These are phyloP conservation scores for Termitomyces sp. DNA, from an alignment of 768 basidiomycete genomes.

Conservation along the genomic window DNA sequence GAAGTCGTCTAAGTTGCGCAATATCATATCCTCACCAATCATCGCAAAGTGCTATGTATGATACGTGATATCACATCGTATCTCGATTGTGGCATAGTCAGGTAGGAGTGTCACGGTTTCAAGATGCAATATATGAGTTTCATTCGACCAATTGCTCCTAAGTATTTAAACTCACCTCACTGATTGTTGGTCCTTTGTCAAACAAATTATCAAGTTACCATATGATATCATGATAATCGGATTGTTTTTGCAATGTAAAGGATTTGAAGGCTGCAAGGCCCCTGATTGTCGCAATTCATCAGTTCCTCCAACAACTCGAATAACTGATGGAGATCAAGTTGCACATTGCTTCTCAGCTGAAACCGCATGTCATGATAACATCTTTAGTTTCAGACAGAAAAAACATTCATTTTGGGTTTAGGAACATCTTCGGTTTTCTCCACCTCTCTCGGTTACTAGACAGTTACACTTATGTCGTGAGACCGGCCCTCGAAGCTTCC, in stretches of 20 bases:
- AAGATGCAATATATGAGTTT: neutral
- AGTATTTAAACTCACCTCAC: too few species aligned
- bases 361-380: neutral
- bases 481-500: neutral
- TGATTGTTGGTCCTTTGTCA: neutral
- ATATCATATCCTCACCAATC: neutral
- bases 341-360: neutral
- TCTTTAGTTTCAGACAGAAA: neutral
- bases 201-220: neutral
- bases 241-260: neutral
- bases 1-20: conserved; percentile 26
- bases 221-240: neutral
- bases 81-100: neutral
- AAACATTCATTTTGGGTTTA: neutral
- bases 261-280: too few species aligned
- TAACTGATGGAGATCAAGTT: neutral
- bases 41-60: neutral
- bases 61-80: neutral
- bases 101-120: neutral
- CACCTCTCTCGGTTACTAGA: neutral
- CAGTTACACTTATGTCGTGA: neutral
- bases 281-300: neutral
- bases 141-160: neutral
- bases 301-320: neutral
- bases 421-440: neutral